Evolutionary conservation across 345 rosid species (phyloP), one percentile per base, ranked within the genome.

Genomic region (Tarenaya hassleriana): DNA sequence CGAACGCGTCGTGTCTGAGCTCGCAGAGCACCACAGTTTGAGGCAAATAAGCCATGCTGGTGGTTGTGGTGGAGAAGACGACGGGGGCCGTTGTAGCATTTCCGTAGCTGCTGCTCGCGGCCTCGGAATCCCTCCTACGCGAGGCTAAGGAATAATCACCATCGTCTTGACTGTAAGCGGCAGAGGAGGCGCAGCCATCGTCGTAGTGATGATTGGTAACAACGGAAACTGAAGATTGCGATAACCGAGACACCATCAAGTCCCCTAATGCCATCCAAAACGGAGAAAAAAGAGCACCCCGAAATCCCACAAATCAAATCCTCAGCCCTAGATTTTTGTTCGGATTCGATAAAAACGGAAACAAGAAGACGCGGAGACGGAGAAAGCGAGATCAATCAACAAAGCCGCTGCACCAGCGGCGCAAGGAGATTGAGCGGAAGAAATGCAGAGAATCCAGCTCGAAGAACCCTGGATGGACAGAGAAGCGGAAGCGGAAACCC

Each of bases 181-280:
- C 11, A n/a, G 52, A 56, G 46, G 74, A 52, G 44, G 62, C 47
- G 52, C 49, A 63, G 61, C 69, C 77, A 29, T 67, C 75, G 53
- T 72, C 79, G 43, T 60, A 75, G 41, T 41, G 68, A 66, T 56
- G 33, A 41, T 74, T 83, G 34, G 86, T 69, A 14, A 74, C 77
- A 18, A 76, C 64, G 2, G 80, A 61, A 49, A 76, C 73, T 11
- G 81, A 64, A 41, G 86, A 78, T 37, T 84, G 88, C 10, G 95
- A 78, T 64, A 80, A 77, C 66, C 83, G 69, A 19, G 88, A 85
- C 52, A 77, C 84, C 95, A 81, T 88, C 80, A 86, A 74, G 70
- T 80, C 86, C 21, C 87, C 92, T 70, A 82, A 77, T 73, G 91
- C 94, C 96, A 88, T 88, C 72, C 81, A 81, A 83, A 63, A 65